Conservation (phyloP, 345 rosid species). For the Eucalyptus pauciflora region DNA sequence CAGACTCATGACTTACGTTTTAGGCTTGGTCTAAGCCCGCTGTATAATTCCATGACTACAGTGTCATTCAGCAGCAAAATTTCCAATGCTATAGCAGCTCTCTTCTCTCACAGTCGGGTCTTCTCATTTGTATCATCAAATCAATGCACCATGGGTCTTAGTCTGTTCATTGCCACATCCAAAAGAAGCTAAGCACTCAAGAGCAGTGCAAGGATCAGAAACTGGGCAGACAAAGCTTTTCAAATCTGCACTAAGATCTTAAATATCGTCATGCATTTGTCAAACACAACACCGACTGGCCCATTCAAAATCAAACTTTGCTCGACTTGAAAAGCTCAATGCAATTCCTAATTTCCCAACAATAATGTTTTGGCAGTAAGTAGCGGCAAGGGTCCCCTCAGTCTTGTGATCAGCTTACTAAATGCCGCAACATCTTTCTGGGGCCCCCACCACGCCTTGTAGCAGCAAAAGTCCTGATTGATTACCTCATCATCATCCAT, state of each 20-base stretch:
- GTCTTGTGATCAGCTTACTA: not conserved
- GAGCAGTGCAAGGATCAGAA: not conserved
- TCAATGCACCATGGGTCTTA: not conserved
- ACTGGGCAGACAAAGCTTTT: not conserved
- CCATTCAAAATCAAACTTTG: not conserved
- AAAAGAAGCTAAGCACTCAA: not conserved
- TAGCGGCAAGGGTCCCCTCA: not conserved
- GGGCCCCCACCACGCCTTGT: not conserved
- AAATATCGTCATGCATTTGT: not conserved
- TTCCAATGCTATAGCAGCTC: not conserved
- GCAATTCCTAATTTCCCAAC: not conserved
- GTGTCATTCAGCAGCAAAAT: not conserved
- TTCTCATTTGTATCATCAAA: not conserved
- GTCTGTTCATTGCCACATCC: not conserved
- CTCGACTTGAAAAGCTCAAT: not conserved
- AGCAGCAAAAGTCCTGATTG: not conserved
- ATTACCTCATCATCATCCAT: not conserved
- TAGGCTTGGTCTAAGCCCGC: not conserved
- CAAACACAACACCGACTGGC: not conserved
- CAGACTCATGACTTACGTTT: not conserved
- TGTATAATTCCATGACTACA: not conserved
- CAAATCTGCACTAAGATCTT: not conserved
- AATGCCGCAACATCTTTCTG: not conserved
- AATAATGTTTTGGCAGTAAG: not conserved
- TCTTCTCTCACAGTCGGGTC: not conserved